A percentile compares a stretch with the other conserved stretches of the same genome.
Conservation (phyloP, 768 basidiomycete species). For the Amyloporia xantha region DNA sequence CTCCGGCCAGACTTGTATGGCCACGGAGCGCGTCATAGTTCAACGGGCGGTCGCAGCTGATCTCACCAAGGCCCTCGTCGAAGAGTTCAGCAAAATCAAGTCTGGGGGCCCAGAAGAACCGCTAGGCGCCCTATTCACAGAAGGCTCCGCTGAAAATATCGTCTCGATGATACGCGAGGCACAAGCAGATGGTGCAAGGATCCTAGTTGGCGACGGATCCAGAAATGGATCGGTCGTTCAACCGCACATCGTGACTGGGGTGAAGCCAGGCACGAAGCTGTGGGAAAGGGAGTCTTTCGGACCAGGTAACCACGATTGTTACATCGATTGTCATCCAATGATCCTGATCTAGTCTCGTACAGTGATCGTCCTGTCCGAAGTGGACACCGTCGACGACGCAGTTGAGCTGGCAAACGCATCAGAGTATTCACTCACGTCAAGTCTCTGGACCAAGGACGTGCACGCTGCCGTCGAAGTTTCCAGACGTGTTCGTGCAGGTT, state of each 20-base stretch:
- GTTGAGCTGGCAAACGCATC: conserved; percentile 49
- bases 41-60: conserved; percentile 33
- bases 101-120: conserved; percentile 31
- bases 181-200: conserved; percentile 35
- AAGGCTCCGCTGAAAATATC: conserved; percentile 40
- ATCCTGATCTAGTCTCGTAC: neutral
- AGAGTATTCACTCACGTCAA: conserved; percentile 44
- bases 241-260: conserved; percentile 44
- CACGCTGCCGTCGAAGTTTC: conserved; percentile 40
- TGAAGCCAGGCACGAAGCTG: conserved; percentile 41
- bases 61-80: conserved; percentile 30
- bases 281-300: conserved; percentile 62
- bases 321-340: neutral
- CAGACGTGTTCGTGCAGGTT: conserved; percentile 41
- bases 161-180: conserved; percentile 40
- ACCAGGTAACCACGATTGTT: conserved; percentile 32
- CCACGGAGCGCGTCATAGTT: conserved; percentile 50
- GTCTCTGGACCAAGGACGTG: conserved; percentile 46
- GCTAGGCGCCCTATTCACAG: conserved; percentile 37
- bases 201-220: conserved; percentile 38
- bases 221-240: conserved; percentile 37
- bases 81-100: conserved; percentile 27
- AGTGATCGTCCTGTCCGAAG: conserved; percentile 40
- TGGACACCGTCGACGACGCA: conserved; percentile 46
- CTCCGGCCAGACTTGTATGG: conserved; percentile 56